Evolutionary conservation across 805 yeast genomes (phyloP), one percentile per base, ranked within the genome.

Genomic region (Scheffersomyces lignosus): DNA sequence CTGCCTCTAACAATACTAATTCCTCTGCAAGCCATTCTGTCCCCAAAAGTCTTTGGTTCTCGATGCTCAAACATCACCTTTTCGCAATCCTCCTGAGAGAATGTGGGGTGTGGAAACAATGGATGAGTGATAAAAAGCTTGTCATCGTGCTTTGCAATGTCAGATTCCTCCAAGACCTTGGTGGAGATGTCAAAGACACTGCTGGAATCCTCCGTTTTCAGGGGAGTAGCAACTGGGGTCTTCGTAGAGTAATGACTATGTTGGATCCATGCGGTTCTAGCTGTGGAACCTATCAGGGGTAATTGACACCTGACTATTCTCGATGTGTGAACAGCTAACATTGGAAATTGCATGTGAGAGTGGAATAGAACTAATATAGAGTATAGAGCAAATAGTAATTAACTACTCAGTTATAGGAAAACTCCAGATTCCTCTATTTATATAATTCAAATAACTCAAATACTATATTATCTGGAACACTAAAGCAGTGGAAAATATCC

Each of bases 51-150:
- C 17, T 45, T 40, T 0, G 85, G 81, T 3, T 51, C 53, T 25
- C 84, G 59, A 56, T 83, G 89, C 25, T 73, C 77, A 34, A 63
- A 64, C 28, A 60, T 51, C 20, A 83, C 73, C 5, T 38, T 30
- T 18, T 59, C 59, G 36, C 70, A 58, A 17, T 66, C 66, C 22
- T 49, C 57, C 22, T 44, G 45, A 4, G 59, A 36, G 44, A 58
- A 64, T 18, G 33, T 16, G 10, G 69, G 70, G 41, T 67, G 73
- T 1, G 61, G 58, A 40, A 67, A 69, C 18, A 62, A 40, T 1
- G 71, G 70, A 36, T 67, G 70, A 9, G 73, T 64, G 24, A 68
- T 60, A 43, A 60, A 66, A 26, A 55, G 35, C 28, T 45, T 51
- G 44, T 69, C 73, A 39, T 62, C 51, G 31, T 55, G 55, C 37